Evolutionary conservation across 306 rosid genomes (phyloP), one percentile per base, ranked within the genome.

Genomic region (Ceratonia siliqua): DNA sequence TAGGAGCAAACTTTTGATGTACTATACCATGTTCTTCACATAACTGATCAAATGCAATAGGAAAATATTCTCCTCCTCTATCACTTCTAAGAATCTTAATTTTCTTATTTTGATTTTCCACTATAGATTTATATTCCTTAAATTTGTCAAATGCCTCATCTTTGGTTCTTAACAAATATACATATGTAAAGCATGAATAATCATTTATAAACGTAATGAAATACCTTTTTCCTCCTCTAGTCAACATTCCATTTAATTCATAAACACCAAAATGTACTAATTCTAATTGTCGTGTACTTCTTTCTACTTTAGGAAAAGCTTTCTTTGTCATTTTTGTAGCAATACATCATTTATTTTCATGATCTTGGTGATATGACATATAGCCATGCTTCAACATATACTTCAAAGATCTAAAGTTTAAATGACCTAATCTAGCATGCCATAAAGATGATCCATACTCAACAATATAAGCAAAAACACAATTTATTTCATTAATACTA

Each of bases 11-110:
- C 6, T 22, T 43, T 0, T 43, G 55, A 18, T 41, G 20, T 0
- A 65, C 22, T 18, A 65, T 65, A 2, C 6, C 32, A 53, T 53
- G 15, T 43, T 43, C 5, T 43, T 14, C 49, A 43, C 49, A 43
- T 10, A 10, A 43, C 2, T 14, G 11, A 3, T 36, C 41, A 3
- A 36, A 3, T 56, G 13, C 5, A n/a, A n/a, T n/a, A n/a, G n/a
- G n/a, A n/a, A n/a, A n/a, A n/a, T 24, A n/a, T n/a, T n/a, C n/a
- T n/a, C n/a, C n/a, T n/a, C n/a, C n/a, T n/a, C n/a, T n/a, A n/a
- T n/a, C n/a, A n/a, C n/a, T n/a, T n/a, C n/a, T n/a, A 67, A 67
- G 14, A 7, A 32, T n/a, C 24, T 36, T 68, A 68, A 68, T 68
- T 49, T 68, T 45, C 24, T 12, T 70, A 5, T 18, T 66, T 8